Evolutionary conservation across 768 basidiomycete genomes (phyloP), one percentile per base, ranked within the genome.

Genomic region (Hericium rajendrae): DNA sequence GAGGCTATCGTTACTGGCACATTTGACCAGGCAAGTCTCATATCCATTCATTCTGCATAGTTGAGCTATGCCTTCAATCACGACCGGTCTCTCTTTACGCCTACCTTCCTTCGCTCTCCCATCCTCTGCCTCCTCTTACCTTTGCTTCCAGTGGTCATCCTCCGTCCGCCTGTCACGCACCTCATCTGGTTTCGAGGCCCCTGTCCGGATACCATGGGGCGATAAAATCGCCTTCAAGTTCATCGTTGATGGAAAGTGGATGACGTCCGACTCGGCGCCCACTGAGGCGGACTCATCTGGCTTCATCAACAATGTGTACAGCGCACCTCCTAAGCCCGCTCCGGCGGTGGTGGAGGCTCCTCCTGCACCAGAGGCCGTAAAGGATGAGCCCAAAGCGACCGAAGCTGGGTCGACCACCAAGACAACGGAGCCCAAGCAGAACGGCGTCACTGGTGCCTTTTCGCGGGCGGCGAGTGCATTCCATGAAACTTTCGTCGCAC

Each of bases 171-270:
- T 70, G 3, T 50, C 62, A 38, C 70, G 65, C 57, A 64, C 63
- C 9, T 55, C 63, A n/a, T 54, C 59, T 46, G 67, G 69, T 20
- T 72, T 71, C 40, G 60, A 64, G 41, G 65, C 64, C 16, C 63
- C 60, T 0, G 57, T 70, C 48, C 54, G 51, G 16, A 57, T 72
- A 15, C 66, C 67, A 2, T 69, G 59, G 62, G 62, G 61, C 48
- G 51, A 63, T 48, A 69, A 68, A 57, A 57, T 70, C 24, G 52
- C 59, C 1, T 72, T 68, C 66, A 72, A 72, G 65, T 72, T 68
- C 46, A 60, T 71, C 61, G 71, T 72, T 24, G 71, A 72, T 39
- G 71, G 70, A 49, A 59, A 60, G 48, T 72, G 71, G 71, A 48
- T 61, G 48, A 63, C 63, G 26, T 63, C 64, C 59, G 57, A 63